Base-by-base conservation (phyloP, 1,139 yeast species). In the Kodamaea fungicola region DNA sequence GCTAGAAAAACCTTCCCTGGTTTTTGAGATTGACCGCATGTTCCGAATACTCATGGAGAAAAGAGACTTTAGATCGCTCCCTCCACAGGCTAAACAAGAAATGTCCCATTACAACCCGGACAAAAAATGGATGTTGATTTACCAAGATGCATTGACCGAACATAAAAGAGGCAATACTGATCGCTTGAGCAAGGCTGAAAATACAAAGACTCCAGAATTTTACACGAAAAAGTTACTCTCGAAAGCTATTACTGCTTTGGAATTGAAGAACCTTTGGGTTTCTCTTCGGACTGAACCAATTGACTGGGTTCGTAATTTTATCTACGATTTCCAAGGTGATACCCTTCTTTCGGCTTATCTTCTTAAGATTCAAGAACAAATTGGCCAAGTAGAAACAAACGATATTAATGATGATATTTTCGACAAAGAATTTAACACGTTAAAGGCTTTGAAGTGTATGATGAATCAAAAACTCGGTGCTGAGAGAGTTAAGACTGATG, bases 281-380 rank as follows among this genome's bases (percentile, higher is more conserved):
- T 87, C 95, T 31, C 67, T 92, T 33, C 76, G 97, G 45, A 88
- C 97, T 0, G 97, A 90, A 56, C 95, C 95, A 30, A 75, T 92
- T 30, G 83, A 76, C 42, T 92, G 98, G 98, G 96, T 90, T 1
- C 74, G 83, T 40, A 76, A 72, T 26, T 92, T 92, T 44, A 65
- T 71, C 44, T 73, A 88, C 40, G 84, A 80, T 41, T 77, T 80
- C 41, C 97, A 92, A 59, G 98, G 98, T 33, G 96, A 88, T 43
- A 79, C 88, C 2, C 90, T 95, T 1, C 71, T 92, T 40, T 63
- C 71, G 8, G 61, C 71, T 4, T 70, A 64, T 47, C 55, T 71
- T 35, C 52, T 56, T 22, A 67, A 67, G 42, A 54, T 71, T 30
- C 71, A 64, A 50, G 66, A 72, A 47, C 56, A 69, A 45, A 62